These are phyloP conservation scores for Amanita rubescens DNA, from an alignment of 768 basidiomycete species.

Conservation along the genomic window DNA sequence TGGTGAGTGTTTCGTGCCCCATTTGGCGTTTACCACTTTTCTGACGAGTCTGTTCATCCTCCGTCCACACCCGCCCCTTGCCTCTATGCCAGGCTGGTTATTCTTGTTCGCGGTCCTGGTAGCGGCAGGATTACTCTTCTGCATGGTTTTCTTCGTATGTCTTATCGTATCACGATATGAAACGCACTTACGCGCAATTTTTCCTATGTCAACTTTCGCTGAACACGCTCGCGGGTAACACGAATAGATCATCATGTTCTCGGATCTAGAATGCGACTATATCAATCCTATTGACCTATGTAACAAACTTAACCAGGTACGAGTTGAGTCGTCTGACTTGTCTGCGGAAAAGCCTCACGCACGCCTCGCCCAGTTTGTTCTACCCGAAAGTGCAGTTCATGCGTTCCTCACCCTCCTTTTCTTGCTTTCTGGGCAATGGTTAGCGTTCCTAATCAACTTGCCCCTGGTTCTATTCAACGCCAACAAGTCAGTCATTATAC, in stretches of 20 bases:
- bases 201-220: neutral
- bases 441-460: conserved; percentile 82
- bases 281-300: conserved; percentile 99
- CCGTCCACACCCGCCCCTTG: conserved; percentile 5
- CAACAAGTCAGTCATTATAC: conserved; percentile 68
- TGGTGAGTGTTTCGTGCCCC: conserved; percentile 23
- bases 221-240: neutral
- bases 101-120: conserved; percentile 95
- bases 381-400: conserved; percentile 94
- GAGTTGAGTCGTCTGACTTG: conserved; percentile 12
- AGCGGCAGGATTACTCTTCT: conserved; percentile 93
- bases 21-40: neutral
- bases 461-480: conserved; percentile 87
- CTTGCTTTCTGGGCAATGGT: conserved; percentile 94
- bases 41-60: conserved; percentile 10
- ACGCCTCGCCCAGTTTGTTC: conserved; percentile 63
- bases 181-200: neutral
- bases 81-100: conserved; percentile 66
- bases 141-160: conserved; percentile 95
- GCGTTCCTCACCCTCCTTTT: conserved; percentile 87
- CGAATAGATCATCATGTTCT: conserved; percentile 98
- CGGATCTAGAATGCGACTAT: conserved; percentile 98
- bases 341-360: neutral
- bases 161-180: no score
- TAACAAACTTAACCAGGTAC: conserved; percentile 96